These are phyloP conservation scores for Scheffersomyces parashehatae DNA, from an alignment of 1,139 yeast genomes.

Conservation along the genomic window DNA sequence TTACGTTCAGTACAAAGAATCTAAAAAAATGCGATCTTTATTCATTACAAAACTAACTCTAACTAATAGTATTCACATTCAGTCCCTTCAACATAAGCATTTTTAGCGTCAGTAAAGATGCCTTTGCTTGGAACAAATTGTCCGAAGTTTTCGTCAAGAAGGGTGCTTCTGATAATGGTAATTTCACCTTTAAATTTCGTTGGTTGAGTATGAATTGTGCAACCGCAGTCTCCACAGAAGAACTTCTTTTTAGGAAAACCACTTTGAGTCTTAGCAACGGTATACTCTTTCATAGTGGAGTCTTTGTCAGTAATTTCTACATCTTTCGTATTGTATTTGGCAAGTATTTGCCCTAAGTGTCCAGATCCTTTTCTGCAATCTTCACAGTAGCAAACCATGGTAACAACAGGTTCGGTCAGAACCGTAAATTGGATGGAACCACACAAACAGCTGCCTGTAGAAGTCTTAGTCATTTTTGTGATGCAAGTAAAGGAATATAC, in stretches of 20 bases:
- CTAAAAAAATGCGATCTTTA: too few species aligned
- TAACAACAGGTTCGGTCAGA: conserved; percentile 12
- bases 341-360: conserved; percentile 21
- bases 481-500: too few species aligned
- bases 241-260: conserved; percentile 22
- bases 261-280: conserved; percentile 17
- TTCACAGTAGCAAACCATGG: conserved; percentile 19
- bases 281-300: conserved; percentile 12
- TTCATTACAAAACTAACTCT: too few species aligned
- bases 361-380: conserved; percentile 28
- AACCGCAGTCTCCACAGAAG: conserved; percentile 23
- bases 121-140: neutral
- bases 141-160: conserved; percentile 13
- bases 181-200: conserved; percentile 19
- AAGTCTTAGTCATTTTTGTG: neutral
- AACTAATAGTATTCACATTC: neutral
- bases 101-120: neutral
- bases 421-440: conserved; percentile 15
- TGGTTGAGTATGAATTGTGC: conserved; percentile 21
- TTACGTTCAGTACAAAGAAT: too few species aligned
- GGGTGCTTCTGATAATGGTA: conserved; percentile 18
- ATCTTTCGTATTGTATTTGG: conserved; percentile 12
- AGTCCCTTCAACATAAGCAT: neutral
- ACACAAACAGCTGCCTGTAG: conserved; percentile 19
- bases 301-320: conserved; percentile 14